A percentile compares a stretch with the other conserved stretches of the same genome.
These are phyloP conservation scores for Colletotrichum sp. DNA, from an alignment of 2,329 filamentous ascomycete species.

Conservation along the genomic window DNA sequence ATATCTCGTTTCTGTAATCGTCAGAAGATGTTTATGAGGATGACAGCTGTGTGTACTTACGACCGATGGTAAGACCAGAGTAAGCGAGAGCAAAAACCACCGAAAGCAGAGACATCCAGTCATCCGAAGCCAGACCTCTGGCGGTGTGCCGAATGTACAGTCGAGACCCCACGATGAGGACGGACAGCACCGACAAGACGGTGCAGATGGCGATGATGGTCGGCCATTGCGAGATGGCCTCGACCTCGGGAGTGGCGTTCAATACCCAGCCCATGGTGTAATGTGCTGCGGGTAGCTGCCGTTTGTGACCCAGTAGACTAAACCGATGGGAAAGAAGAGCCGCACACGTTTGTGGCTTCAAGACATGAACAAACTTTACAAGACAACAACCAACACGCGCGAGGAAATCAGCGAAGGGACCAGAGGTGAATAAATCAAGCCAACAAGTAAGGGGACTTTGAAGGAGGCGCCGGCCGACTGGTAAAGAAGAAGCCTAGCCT, in stretches of 20 bases:
- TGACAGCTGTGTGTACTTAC: constrained; percentile 33
- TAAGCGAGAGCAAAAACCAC: constrained; percentile 53
- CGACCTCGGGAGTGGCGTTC: constrained; percentile 51
- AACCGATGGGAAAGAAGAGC: background rate
- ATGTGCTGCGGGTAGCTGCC: background rate
- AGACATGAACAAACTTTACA: background rate
- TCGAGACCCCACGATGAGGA: constrained; percentile 43
- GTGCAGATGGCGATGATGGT: constrained; percentile 54
- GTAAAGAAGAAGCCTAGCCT: background rate
- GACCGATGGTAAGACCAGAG: constrained; percentile 53
- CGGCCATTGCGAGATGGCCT: constrained; percentile 51
- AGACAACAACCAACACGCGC: background rate
- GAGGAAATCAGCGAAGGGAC: background rate
- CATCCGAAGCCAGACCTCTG: constrained; percentile 51
- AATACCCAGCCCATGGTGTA: constrained; percentile 54
- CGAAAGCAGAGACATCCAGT: constrained; percentile 46
- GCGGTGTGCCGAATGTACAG: constrained; percentile 45
- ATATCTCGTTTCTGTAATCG: constrained; percentile 51
- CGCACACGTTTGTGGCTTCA: background rate
- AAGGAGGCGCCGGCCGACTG: background rate
- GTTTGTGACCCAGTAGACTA: background rate
- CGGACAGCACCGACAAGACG: constrained; percentile 47
- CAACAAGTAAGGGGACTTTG: background rate
- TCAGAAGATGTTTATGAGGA: background rate
- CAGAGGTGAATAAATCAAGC: background rate